These are phyloP conservation scores for Fusarium metavorans DNA, from an alignment of 2,329 filamentous ascomycete species.

Conservation along the genomic window DNA sequence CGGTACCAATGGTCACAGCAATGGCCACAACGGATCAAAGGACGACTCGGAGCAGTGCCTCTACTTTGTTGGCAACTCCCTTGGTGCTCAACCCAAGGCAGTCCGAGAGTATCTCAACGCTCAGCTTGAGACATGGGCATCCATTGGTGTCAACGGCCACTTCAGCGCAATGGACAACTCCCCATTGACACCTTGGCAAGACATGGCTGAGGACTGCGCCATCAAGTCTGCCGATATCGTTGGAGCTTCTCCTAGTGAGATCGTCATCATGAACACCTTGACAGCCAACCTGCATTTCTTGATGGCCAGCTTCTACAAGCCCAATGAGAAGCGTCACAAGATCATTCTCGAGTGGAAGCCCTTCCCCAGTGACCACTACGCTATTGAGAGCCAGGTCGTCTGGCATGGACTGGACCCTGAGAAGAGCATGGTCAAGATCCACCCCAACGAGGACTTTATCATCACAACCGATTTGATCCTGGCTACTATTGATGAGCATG, in stretches of 20 bases:
- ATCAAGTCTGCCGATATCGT: slow-evolving; percentile 78
- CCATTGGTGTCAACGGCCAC: slow-evolving; percentile 86
- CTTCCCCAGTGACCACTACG: slow-evolving; percentile 90
- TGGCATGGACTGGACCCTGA: slow-evolving; percentile 76
- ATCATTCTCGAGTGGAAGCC: slow-evolving; percentile 91
- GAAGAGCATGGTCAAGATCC: slow-evolving; percentile 79
- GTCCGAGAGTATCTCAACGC: slow-evolving; percentile 74
- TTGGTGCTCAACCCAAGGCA: slow-evolving; percentile 83
- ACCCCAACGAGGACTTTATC: slow-evolving; percentile 70
- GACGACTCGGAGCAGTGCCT: slow-evolving; percentile 60
- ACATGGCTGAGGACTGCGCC: slow-evolving; percentile 82
- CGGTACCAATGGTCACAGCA: slow-evolving; percentile 31
- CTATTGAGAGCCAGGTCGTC: slow-evolving; percentile 82
- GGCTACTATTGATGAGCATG: slow-evolving; percentile 79
- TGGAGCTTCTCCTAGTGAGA: slow-evolving; percentile 77
- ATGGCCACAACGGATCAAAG: slow-evolving; percentile 33
- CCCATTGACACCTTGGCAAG: slow-evolving; percentile 77
- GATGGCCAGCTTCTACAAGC: slow-evolving; percentile 86
- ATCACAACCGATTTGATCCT: slow-evolving; percentile 80
- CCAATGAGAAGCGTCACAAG: slow-evolving; percentile 74
- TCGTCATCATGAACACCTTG: slow-evolving; percentile 89
- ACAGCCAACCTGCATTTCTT: slow-evolving; percentile 85
- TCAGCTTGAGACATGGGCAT: slow-evolving; percentile 86
- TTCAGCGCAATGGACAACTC: slow-evolving; percentile 78
- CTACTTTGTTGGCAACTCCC: slow-evolving; percentile 91